These are phyloP conservation scores for Friedmanniomyces simplex DNA, from an alignment of 495 filamentous ascomycete species.

Conservation along the genomic window DNA sequence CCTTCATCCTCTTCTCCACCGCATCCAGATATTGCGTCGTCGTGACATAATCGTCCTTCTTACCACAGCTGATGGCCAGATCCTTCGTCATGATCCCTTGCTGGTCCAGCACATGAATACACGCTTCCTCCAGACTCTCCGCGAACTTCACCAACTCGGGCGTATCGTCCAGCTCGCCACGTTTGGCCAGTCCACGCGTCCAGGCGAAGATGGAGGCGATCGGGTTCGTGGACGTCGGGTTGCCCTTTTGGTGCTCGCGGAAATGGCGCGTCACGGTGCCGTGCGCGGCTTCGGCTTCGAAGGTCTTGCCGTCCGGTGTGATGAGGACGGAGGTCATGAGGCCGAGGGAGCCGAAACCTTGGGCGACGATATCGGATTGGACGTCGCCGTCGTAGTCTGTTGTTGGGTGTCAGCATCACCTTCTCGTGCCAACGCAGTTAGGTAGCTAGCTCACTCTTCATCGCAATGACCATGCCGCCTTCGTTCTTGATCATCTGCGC, in stretches of 20 bases:
- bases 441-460: constrained; percentile 89
- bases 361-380: constrained; percentile 94
- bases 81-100: constrained; percentile 99
- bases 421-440: background rate
- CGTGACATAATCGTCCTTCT: constrained; percentile 77
- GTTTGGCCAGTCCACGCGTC: constrained; percentile 89
- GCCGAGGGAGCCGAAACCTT: constrained; percentile 95
- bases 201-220: constrained; percentile 98
- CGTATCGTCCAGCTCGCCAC: constrained; percentile 79
- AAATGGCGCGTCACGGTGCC: constrained; percentile 97
- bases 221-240: constrained; percentile 94
- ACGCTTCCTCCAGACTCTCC: constrained; percentile 85
- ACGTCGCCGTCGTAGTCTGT: constrained; percentile 98
- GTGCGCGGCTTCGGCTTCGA: constrained; percentile 95
- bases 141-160: constrained; percentile 83
- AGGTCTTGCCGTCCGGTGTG: constrained; percentile 89
- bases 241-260: constrained; percentile 95
- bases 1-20: constrained; percentile 75
- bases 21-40: constrained; percentile 81
- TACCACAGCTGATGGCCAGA: constrained; percentile 80
- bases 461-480: constrained; percentile 89
- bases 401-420: constrained; percentile 14
- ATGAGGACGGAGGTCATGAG: constrained; percentile 97
- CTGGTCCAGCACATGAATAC: constrained; percentile 81
- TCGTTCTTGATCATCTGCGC: constrained; percentile 99